Evolutionary conservation across 2,329 filamentous ascomycete genomes (phyloP), one percentile per base, ranked within the genome.

Genomic region (Clonostachys solani): DNA sequence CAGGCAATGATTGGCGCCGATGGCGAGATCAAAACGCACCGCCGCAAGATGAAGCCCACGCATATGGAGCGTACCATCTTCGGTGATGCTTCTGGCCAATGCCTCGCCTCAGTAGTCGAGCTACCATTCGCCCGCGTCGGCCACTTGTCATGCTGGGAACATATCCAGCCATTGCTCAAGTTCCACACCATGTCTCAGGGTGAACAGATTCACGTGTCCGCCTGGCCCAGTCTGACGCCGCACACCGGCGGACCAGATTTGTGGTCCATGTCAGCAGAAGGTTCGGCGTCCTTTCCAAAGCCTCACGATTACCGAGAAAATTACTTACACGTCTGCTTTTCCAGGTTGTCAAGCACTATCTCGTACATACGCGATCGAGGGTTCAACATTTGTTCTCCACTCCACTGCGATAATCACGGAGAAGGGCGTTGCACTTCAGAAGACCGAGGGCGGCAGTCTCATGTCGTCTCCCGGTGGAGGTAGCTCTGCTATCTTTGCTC

Each of bases 311-410:
- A n/a, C 12, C 6, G 8, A 18, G 36, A n/a, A n/a, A 12, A 4
- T 5, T n/a, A 18, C 17, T 38, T 9, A n/a, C 17, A 18, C 15
- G 12, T n/a, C 15, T n/a, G 15, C 2, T 15, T 8, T 38, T n/a
- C 17, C 10, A 38, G 36, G 36, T n/a, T 38, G 36, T 48, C 67
- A 67, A 23, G 68, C 55, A 40, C 61, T 80, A 2, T 73, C 76
- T 0, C 74, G 74, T 49, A 69, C 72, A 0, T 81, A 82, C 52
- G 79, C 80, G 1, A 72, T 83, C 9, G 81, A 84, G 55, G 71
- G 74, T 2, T 65, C 67, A 10, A 60, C 74, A 0, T 84, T 75
- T 49, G 80, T 84, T 1, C 67, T 82, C 3, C 56, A 58, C 16
- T 49, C 50, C 29, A 60, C 57, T 2, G 48, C 70, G 50, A 60